Evolutionary conservation across 805 yeast species (phyloP).

Genomic region (Lachancea nothofagi): DNA sequence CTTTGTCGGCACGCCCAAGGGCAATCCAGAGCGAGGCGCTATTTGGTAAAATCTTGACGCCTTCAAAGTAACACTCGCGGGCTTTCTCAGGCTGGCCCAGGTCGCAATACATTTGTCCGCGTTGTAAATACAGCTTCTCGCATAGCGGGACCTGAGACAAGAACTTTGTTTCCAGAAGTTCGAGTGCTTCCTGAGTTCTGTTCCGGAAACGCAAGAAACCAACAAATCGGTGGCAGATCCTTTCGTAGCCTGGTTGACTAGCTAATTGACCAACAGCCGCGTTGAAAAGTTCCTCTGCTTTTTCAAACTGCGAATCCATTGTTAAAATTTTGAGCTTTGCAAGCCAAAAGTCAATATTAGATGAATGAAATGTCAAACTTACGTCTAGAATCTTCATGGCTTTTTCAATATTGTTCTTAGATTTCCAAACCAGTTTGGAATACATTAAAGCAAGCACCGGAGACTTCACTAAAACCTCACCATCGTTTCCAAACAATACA

Average conservation of each 20-base stretch:
- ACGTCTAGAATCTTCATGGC: constrained; percentile 50
- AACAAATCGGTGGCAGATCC: constrained; percentile 60
- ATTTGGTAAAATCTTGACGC: constrained; percentile 43
- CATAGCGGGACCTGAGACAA: constrained; percentile 43
- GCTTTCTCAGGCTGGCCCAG: constrained; percentile 36
- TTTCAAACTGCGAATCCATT: constrained; percentile 30
- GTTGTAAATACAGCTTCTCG: constrained; percentile 54
- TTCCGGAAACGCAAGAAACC: constrained; percentile 42
- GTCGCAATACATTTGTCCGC: constrained; percentile 48
- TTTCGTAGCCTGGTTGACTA: constrained; percentile 30
- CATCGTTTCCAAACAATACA: constrained; percentile 37
- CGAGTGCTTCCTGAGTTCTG: constrained; percentile 35
- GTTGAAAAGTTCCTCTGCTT: constrained; percentile 36
- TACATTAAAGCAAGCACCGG: constrained; percentile 59
- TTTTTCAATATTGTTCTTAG: constrained; percentile 40
- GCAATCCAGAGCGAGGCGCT: constrained; percentile 49
- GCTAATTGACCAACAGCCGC: constrained; percentile 35
- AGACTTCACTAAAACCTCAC: constrained; percentile 39
- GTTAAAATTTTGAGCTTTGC: constrained; percentile 66
- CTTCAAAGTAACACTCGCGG: constrained; percentile 43
- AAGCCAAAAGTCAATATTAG: constrained; percentile 55
- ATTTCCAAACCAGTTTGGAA: constrained; percentile 62
- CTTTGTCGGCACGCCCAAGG: constrained; percentile 45
- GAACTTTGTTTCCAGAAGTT: constrained; percentile 40
- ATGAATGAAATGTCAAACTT: constrained; percentile 42